Conservation (phyloP, 2,329 filamentous ascomycete species). For the Fusarium mangiferae region DNA sequence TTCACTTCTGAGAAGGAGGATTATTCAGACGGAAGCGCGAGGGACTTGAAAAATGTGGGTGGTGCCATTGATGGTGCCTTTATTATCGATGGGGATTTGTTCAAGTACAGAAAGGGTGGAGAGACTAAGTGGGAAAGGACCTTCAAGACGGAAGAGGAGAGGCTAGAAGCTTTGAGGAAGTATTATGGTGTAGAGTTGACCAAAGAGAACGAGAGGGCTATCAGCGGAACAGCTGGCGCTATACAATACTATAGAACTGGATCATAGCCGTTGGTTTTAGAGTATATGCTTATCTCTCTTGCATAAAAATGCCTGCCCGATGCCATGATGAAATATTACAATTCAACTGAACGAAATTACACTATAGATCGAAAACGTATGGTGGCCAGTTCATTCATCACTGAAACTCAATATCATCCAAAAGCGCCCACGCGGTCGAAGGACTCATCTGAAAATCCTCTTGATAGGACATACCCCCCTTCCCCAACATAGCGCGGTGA, state of each 20-base stretch:
- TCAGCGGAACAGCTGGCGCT: conserved; percentile 9
- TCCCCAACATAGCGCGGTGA: neutral
- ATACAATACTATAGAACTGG: neutral
- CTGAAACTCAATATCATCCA: conserved; percentile 29
- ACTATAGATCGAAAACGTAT: neutral
- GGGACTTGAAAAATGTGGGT: neutral
- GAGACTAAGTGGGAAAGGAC: conserved; percentile 1
- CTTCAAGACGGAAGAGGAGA: conserved; percentile 5
- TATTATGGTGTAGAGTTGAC: conserved; percentile 17
- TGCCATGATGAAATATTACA: neutral
- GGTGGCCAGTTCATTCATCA: neutral
- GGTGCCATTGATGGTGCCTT: conserved; percentile 9
- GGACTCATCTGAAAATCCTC: conserved; percentile 8
- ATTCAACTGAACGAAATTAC: no score
- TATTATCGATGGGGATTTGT: conserved; percentile 9
- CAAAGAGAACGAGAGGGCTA: conserved; percentile 2
- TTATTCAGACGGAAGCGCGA: neutral
- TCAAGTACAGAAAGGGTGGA: conserved; percentile 4
- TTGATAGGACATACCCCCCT: neutral
- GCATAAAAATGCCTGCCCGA: neutral
- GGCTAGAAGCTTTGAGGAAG: neutral
- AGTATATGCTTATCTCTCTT: no score
- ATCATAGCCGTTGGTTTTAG: neutral
- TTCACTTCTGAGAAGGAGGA: conserved; percentile 20
- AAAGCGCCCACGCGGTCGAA: conserved; percentile 10